A percentile compares a stretch with the other conserved stretches of the same genome.
Evolutionary conservation across 2,329 filamentous ascomycete genomes (phyloP).

Genomic region (Penicillium sp.): DNA sequence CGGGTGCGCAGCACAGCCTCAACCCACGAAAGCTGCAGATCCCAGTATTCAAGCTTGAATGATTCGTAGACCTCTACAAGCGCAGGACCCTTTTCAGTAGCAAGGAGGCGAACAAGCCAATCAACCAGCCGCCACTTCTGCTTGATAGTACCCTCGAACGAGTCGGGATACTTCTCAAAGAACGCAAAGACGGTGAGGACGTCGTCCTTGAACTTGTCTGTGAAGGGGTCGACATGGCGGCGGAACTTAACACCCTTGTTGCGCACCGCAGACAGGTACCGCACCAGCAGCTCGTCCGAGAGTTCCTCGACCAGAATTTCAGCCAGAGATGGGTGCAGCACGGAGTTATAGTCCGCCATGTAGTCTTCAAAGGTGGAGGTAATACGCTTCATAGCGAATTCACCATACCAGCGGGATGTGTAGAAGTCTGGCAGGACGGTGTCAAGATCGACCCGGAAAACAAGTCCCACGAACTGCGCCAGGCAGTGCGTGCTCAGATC

Average conservation of each 20-base stretch:
- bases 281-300: slow-evolving; percentile 82
- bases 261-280: slow-evolving; percentile 78
- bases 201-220: slow-evolving; percentile 91
- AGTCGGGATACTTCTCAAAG: slow-evolving; percentile 70
- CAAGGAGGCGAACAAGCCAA: slow-evolving; percentile 74
- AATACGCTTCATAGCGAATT: slow-evolving; percentile 87
- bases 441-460: slow-evolving; percentile 88
- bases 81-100: slow-evolving; percentile 66
- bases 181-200: slow-evolving; percentile 86
- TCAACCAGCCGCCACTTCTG: slow-evolving; percentile 91
- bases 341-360: slow-evolving; percentile 77
- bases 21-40: slow-evolving; percentile 92
- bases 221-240: slow-evolving; percentile 73
- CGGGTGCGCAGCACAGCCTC: slow-evolving; percentile 82
- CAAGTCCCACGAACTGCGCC: slow-evolving; percentile 76
- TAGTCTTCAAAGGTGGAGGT: slow-evolving; percentile 95
- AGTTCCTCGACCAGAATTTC: slow-evolving; percentile 94
- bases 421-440: slow-evolving; percentile 85
- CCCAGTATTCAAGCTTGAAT: slow-evolving; percentile 88
- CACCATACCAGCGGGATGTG: slow-evolving; percentile 82
- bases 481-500: slow-evolving; percentile 94
- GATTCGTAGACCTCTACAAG: slow-evolving; percentile 75
- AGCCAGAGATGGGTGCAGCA: slow-evolving; percentile 80
- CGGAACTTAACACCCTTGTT: slow-evolving; percentile 91
- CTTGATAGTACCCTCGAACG: slow-evolving; percentile 73